Evolutionary conservation across 2,329 filamentous ascomycete genomes (phyloP), one percentile per base, ranked within the genome.

Genomic region (Colletotrichum aenigma): DNA sequence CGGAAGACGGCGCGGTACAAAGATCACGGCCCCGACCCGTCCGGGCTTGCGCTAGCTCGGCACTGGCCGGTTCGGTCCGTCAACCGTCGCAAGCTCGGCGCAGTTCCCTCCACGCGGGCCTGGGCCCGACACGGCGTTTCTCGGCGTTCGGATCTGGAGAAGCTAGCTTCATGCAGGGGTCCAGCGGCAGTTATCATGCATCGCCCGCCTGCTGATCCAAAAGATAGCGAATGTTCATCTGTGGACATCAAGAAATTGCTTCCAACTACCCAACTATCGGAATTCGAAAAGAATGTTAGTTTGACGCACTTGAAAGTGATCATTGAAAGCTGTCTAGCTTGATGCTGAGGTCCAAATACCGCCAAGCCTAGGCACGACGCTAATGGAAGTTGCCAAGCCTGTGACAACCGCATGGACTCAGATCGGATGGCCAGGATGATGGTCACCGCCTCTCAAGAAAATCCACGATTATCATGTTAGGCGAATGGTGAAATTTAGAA

Each of bases 231-330:
- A 21, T 52, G n/a, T 2, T 52, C 43, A 2, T 52, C 12, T 7
- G n/a, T 52, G 10, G n/a, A 4, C 43, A n/a, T n/a, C n/a, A 48
- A 48, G n/a, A 48, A n/a, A n/a, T 52, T 52, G 43, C 18, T 52
- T 21, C n/a, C 43, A 1, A 52, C 0, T 4, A 52, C 43, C 43
- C 1, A 1, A 21, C 4, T 0, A 52, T 52, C n/a, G n/a, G 6
- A 6, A 13, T 52, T 24, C 0, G 0, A 21, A 13, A 52, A 13
- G n/a, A 52, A 21, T 13, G 4, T 21, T 1, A 13, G 43, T 52
- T 52, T 12, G 2, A 52, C 43, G 43, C 12, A 4, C 10, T 52
- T 13, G 43, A 52, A 52, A 7, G 4, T 21, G 10, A 0, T 24
- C 10, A 52, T 21, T 13, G 43, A 21, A 4, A 24, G 43, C 2